Evolutionary conservation across 768 basidiomycete genomes (phyloP).

Genomic region (Galerina marginata): DNA sequence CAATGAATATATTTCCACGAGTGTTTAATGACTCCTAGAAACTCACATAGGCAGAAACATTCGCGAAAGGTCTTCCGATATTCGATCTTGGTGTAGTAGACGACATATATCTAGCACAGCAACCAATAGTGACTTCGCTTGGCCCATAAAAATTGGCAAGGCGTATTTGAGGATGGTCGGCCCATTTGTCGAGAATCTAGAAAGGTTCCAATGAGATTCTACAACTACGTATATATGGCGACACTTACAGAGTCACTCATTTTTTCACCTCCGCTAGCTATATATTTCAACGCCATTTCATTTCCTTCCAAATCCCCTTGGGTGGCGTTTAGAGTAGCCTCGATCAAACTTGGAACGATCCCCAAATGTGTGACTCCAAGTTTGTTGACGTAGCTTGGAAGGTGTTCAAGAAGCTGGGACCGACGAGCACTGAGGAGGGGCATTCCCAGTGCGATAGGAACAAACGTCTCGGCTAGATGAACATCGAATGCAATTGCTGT

Average conservation of each 20-base stretch:
- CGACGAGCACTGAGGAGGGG: constrained; percentile 48
- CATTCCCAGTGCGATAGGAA: constrained; percentile 49
- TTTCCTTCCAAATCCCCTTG: constrained; percentile 24
- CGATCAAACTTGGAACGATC: constrained; percentile 58
- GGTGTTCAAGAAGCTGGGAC: constrained; percentile 48
- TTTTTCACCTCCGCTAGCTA: constrained; percentile 58
- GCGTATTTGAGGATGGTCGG: constrained; percentile 46
- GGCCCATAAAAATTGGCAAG: constrained; percentile 60
- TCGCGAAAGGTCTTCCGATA: constrained; percentile 47
- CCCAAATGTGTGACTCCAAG: constrained; percentile 53
- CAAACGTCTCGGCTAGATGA: constrained; percentile 50
- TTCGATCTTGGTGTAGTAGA: constrained; percentile 44
- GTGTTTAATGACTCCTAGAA: neutral
- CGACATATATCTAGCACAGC: constrained; percentile 50
- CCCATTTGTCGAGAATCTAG: constrained; percentile 53
- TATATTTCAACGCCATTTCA: constrained; percentile 43
- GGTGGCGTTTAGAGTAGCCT: constrained; percentile 48
- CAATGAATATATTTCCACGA: constrained; percentile 21
- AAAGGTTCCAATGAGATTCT: neutral
- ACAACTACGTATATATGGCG: neutral
- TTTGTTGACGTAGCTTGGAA: constrained; percentile 40
- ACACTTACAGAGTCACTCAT: constrained; percentile 52
- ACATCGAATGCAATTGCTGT: constrained; percentile 60
- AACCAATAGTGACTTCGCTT: constrained; percentile 59
- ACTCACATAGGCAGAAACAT: constrained; percentile 40